phyloP scores from a whole-genome alignment of 768 basidiomycete genomes.

The Pisolithus orientalis region DNA sequence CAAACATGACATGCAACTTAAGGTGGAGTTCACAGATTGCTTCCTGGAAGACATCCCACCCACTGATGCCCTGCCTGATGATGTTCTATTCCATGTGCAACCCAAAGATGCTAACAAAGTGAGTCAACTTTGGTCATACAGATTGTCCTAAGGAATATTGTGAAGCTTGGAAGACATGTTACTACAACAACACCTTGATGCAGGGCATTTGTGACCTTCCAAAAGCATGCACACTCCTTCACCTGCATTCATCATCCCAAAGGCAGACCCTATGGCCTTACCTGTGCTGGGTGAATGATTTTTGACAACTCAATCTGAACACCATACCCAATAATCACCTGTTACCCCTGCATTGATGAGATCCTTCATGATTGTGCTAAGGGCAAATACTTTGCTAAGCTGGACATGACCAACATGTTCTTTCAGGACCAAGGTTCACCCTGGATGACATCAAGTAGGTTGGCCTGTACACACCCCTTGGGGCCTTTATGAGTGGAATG shows the following conservation, averaged over 20 bases:
- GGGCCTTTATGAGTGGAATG: conserved; percentile 31
- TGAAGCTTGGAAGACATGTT: too few relatives aligned
- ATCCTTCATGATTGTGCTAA: too few relatives aligned
- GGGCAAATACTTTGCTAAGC: conserved; percentile 1
- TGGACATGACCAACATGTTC: conserved; percentile 1
- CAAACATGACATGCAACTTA: not conserved
- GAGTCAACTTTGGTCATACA: not conserved
- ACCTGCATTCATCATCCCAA: too few relatives aligned
- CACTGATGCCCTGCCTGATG: conserved; percentile 4
- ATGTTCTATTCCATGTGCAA: conserved; percentile 15
- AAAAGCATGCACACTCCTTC: too few relatives aligned
- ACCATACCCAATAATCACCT: too few relatives aligned
- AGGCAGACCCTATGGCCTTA: too few relatives aligned
- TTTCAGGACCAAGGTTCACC: conserved; percentile 9
- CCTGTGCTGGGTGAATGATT: not conserved
- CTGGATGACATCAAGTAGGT: not conserved
- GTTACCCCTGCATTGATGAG: too few relatives aligned
- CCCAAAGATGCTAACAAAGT: not conserved
- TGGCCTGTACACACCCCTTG: not conserved
- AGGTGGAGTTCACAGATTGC: not conserved
- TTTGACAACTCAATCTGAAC: too few relatives aligned
- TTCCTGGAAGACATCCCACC: not conserved
- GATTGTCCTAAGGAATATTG: conserved; percentile 1
- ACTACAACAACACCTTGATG: too few relatives aligned
- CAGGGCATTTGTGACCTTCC: too few relatives aligned